Conservation (phyloP, 2,329 filamentous ascomycete species). For the Trichoderma sp. region DNA sequence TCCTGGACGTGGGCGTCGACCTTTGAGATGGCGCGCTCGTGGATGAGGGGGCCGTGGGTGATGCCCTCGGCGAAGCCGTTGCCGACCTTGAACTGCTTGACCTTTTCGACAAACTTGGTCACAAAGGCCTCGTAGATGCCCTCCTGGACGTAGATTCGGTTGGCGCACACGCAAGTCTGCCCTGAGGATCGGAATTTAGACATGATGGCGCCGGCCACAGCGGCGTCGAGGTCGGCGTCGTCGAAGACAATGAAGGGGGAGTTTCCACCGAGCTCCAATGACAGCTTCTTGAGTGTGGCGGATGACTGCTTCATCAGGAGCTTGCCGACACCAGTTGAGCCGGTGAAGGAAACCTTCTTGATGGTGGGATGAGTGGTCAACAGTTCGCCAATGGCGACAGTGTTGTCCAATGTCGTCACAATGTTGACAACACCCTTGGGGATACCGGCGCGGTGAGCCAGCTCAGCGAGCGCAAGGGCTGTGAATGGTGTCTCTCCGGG, state of each 20-base stretch:
- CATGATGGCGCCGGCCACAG: constrained; percentile 76
- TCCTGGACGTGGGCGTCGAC: constrained; percentile 78
- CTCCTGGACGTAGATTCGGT: constrained; percentile 76
- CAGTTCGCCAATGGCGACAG: constrained; percentile 67
- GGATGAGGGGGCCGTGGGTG: constrained; percentile 82
- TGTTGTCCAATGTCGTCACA: constrained; percentile 76
- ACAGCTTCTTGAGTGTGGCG: constrained; percentile 76
- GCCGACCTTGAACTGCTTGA: constrained; percentile 72
- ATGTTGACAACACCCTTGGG: constrained; percentile 90
- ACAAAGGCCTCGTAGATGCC: constrained; percentile 76
- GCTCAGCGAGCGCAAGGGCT: constrained; percentile 79
- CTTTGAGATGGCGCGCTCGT: constrained; percentile 76
- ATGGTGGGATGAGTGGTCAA: constrained; percentile 75
- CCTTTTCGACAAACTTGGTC: constrained; percentile 65
- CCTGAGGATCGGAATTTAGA: constrained; percentile 94
- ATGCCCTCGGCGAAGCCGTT: constrained; percentile 66
- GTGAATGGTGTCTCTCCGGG: constrained; percentile 92
- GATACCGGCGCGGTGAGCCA: constrained; percentile 82
- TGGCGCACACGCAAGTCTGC: constrained; percentile 92
- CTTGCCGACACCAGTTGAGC: constrained; percentile 67
- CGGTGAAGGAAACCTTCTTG: constrained; percentile 92
- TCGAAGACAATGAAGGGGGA: constrained; percentile 97
- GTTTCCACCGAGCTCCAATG: constrained; percentile 91
- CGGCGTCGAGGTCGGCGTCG: constrained; percentile 82
- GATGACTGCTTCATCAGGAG: constrained; percentile 87